Evolutionary conservation across 106 monocot species (phyloP), one percentile per base, ranked within the genome.

Genomic region (Acorus calamus): DNA sequence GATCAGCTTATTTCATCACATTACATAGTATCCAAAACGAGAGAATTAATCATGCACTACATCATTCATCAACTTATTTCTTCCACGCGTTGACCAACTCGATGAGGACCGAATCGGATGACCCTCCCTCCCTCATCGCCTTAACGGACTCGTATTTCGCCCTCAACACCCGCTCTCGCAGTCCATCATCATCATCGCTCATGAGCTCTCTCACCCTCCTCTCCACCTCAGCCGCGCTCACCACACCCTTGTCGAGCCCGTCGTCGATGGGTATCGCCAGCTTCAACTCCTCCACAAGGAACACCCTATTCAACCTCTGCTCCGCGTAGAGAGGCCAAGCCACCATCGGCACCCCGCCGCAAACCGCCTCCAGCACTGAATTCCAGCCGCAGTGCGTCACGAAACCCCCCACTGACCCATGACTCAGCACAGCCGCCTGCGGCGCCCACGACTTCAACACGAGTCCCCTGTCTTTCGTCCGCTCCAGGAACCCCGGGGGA

Each of bases 341-440:
- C 2, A 89, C 59, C 74, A 89, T 74, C 11, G 78, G 74, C 56
- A 89, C 85, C 8, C 82, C 89, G 5, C 71, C 63, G 1, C 58
- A 42, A 14, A 89, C 70, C 58, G 76, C 81, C 74, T 89, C 89
- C 71, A 89, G 42, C 14, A 49, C 61, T 12, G 89, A 89, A 71
- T 82, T 89, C 89, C 89, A 89, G 4, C 89, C 89, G 41, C 79
- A 78, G 70, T 89, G 89, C 3, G 65, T 89, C 68, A 89, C 82
- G 73, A 89, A 89, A 4, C 79, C 81, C 0, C 89, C 89, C 8
- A 82, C 68, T 42, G 89, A 56, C 61, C 7, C 63, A 66, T 89
- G 89, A 0, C 8, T 6, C 60, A 89, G 67, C 55, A 89, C 81
- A 42, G 59, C 71, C 63, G 56, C 63, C 66, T 89, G 89, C 10